Conservation (phyloP, 2,329 filamentous ascomycete genomes). For the Trichoderma endophyticum region DNA sequence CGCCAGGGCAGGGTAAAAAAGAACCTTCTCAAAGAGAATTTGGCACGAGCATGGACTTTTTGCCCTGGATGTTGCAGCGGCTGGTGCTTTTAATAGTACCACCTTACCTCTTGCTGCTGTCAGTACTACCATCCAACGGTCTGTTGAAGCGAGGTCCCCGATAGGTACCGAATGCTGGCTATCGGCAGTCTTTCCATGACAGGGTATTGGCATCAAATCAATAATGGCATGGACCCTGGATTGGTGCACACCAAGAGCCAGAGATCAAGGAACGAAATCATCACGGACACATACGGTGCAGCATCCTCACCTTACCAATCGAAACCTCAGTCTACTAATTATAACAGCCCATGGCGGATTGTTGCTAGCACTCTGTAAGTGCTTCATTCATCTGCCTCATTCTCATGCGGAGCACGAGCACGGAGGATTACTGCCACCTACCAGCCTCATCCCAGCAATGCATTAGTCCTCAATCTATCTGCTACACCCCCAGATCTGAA, state of each 20-base stretch:
- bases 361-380: background rate
- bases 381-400: background rate
- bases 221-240: background rate
- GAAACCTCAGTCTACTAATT: background rate
- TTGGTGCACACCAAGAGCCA: background rate
- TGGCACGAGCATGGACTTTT: background rate
- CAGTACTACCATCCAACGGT: background rate
- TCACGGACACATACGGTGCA: background rate
- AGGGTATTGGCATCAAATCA: background rate
- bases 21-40: background rate
- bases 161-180: background rate
- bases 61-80: background rate
- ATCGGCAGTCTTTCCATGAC: background rate
- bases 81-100: background rate
- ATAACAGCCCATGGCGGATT: background rate
- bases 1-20: slow-evolving; percentile 5
- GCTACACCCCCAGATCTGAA: background rate
- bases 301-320: background rate
- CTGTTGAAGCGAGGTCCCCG: background rate
- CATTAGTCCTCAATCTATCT: slow-evolving; percentile 2
- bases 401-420: background rate
- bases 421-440: background rate
- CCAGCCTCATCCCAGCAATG: background rate
- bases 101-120: background rate
- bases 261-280: background rate